phyloP scores from a whole-genome alignment of 305 asterid species.

The Rubia occidens region DNA sequence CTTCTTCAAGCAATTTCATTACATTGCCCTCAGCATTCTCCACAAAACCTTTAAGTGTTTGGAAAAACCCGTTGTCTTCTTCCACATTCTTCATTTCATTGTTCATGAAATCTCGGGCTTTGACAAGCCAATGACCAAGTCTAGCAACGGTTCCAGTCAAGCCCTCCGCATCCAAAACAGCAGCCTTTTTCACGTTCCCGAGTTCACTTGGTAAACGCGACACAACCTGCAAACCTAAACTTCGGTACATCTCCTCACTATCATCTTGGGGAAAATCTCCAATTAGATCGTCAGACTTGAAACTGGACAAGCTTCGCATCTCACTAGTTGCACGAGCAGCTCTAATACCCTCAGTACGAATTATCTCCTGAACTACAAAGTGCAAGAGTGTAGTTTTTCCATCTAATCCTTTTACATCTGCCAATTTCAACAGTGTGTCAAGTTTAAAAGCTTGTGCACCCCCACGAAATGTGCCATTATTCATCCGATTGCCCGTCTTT shows the following conservation, averaged over 20 bases:
- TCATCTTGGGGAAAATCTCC: conserved; percentile 34
- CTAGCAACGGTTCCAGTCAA: conserved; percentile 48
- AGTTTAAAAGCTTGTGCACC: conserved; percentile 96
- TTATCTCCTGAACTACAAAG: conserved; percentile 87
- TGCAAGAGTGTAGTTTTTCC: conserved; percentile 84
- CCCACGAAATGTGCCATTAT: conserved; percentile 88
- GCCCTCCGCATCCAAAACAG: conserved; percentile 50
- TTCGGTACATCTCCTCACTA: conserved; percentile 46
- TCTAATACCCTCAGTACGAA: conserved; percentile 74
- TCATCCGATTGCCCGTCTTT: conserved; percentile 96
- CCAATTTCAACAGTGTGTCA: conserved; percentile 71
- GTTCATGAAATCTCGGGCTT: conserved; percentile 44
- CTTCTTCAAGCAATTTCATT: conserved; percentile 60
- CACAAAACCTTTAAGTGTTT: conserved; percentile 41
- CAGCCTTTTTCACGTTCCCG: conserved; percentile 63
- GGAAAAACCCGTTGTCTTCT: conserved; percentile 51
- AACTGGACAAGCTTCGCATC: conserved; percentile 53
- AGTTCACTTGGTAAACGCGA: conserved; percentile 61
- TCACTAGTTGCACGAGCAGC: conserved; percentile 61
- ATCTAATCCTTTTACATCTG: conserved; percentile 88
- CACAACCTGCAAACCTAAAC: conserved; percentile 64
- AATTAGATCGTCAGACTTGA: conserved; percentile 39
- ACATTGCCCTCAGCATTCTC: conserved; percentile 60
- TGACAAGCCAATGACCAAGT: conserved; percentile 42
- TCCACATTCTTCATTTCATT: conserved; percentile 44